phyloP scores from a whole-genome alignment of 306 rosid genomes.

The Lablab purpureus region DNA sequence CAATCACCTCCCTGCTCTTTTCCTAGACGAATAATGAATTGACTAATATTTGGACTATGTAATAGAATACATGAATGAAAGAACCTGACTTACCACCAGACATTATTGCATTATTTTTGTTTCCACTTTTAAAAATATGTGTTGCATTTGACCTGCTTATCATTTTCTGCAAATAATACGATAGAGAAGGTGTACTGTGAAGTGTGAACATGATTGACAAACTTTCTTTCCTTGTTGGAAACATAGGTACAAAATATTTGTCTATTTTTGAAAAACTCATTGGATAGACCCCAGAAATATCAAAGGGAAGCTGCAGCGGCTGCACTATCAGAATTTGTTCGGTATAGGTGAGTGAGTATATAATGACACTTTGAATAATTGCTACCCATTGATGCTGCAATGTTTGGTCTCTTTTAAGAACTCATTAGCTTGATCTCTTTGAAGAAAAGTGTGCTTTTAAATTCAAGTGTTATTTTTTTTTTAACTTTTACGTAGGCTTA shows the following conservation, averaged over 20 bases:
- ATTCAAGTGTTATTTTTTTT: neutral
- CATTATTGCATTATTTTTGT: constrained; percentile 19
- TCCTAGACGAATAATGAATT: constrained; percentile 17
- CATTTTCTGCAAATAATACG: constrained; percentile 1
- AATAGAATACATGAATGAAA: constrained; percentile 31
- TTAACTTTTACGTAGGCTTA: neutral
- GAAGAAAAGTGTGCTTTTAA: neutral
- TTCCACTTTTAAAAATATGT: constrained; percentile 2
- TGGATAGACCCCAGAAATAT: constrained; percentile 78
- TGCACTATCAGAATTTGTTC: constrained; percentile 92
- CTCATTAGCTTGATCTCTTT: neutral
- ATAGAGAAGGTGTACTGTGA: constrained; percentile 11
- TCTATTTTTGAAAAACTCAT: constrained; percentile 71
- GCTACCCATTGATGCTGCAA: constrained; percentile 27
- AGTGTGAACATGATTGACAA: constrained; percentile 8
- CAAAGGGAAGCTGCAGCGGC: constrained; percentile 98
- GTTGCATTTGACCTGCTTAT: constrained; percentile 30
- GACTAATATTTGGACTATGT: constrained; percentile 15
- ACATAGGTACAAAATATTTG: constrained; percentile 82
- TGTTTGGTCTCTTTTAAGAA: neutral
- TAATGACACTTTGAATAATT: constrained; percentile 34
- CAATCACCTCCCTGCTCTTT: neutral
- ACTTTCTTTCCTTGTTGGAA: constrained; percentile 39
- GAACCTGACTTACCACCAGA: constrained; percentile 6
- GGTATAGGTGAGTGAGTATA: constrained; percentile 77